phyloP scores from a whole-genome alignment of 2,329 filamentous ascomycete species.

The Cercospora janseana region DNA sequence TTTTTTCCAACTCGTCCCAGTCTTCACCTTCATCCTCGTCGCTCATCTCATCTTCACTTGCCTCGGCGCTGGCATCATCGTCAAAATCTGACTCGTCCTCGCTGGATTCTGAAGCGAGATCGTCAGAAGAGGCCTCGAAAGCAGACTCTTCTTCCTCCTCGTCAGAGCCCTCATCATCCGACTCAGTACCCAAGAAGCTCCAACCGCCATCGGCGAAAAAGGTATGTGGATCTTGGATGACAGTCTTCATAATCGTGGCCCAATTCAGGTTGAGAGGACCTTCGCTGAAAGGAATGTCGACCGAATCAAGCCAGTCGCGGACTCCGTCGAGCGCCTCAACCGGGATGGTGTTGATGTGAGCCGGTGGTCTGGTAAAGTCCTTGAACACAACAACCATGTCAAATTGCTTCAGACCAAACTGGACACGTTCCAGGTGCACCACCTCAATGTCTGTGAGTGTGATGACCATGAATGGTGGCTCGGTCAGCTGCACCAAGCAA shows the following conservation, averaged over 20 bases:
- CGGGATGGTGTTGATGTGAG: constrained; percentile 96
- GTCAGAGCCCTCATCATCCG: constrained; percentile 75
- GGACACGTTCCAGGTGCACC: constrained; percentile 91
- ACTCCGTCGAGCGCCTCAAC: constrained; percentile 92
- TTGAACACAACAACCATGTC: constrained; percentile 98
- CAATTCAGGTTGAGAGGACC: constrained; percentile 97
- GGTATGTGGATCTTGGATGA: constrained; percentile 85
- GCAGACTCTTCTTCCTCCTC: constrained; percentile 84
- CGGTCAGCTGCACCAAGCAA: constrained; percentile 92
- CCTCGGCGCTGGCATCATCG: constrained; percentile 80
- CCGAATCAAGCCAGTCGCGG: constrained; percentile 95
- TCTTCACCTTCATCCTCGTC: constrained; percentile 73
- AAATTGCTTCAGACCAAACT: constrained; percentile 97
- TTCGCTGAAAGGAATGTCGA: constrained; percentile 91
- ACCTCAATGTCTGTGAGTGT: constrained; percentile 95
- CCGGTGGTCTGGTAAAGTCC: constrained; percentile 85
- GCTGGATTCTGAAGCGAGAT: constrained; percentile 70
- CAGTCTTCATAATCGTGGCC: constrained; percentile 99
- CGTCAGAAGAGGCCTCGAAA: constrained; percentile 85
- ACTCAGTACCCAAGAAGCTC: constrained; percentile 85
- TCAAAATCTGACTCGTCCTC: constrained; percentile 94
- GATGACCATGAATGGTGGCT: constrained; percentile 93
- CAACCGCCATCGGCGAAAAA: constrained; percentile 96
- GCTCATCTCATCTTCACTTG: constrained; percentile 65
- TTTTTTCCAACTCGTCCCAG: constrained; percentile 89